A percentile compares a stretch with the other conserved stretches of the same genome.
Evolutionary conservation across 1,284 basidiomycete genomes (phyloP).

Genomic region (Pascua sp.): DNA sequence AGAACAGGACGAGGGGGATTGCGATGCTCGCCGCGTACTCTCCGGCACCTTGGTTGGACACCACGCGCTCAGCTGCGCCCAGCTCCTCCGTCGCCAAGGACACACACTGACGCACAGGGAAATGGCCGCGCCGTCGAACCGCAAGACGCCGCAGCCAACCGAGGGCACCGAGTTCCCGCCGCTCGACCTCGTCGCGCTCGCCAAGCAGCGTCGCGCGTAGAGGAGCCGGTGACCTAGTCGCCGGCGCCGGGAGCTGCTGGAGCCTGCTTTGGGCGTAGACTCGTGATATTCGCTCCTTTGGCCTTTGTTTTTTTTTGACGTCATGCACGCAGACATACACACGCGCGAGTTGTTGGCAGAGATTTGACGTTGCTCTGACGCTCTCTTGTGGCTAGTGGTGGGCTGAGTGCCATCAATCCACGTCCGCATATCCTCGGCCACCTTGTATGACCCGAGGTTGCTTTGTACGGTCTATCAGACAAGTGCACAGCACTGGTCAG

Average conservation of each 20-base stretch:
- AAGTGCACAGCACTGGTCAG: no score
- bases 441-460: no score
- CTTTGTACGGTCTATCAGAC: no score
- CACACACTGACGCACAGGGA: constrained; percentile 58
- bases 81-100: background rate
- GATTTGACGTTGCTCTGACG: no score
- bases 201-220: constrained; percentile 34
- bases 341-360: no score
- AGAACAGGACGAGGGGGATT: background rate
- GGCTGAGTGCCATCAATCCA: no score
- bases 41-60: background rate
- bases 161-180: constrained; percentile 65
- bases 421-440: no score
- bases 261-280: no score
- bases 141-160: constrained; percentile 90
- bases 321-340: constrained; percentile 1
- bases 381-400: no score
- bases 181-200: constrained; percentile 38
- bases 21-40: background rate
- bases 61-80: background rate
- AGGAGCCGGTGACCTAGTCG: no score
- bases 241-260: no score
- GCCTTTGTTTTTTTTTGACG: background rate
- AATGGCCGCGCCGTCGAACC: constrained; percentile 86
- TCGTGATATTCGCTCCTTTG: background rate